Base-by-base conservation (phyloP, 2,329 filamentous ascomycete genomes). In the Aureobasidium sp. region DNA sequence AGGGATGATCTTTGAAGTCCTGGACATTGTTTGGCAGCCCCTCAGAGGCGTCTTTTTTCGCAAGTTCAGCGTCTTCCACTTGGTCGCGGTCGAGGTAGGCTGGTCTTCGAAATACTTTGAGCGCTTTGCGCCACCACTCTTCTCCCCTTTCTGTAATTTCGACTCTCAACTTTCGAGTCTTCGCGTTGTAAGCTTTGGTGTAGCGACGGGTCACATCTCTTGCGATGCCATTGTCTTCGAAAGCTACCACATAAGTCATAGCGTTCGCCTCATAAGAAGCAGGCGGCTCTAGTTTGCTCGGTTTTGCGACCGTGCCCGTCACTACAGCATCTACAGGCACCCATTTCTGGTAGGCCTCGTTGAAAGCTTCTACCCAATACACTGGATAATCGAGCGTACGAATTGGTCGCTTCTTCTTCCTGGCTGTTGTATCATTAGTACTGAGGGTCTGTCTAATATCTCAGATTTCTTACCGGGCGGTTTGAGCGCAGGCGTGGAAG, bases 351-450 rank as follows among this genome's bases (percentile, higher is more conserved):
- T 91, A 85, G 0, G 89, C 88, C 59, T 85, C 79, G 65, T 97
- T 92, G 66, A 96, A 89, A 3, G 90, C 87, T 75, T 99, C 94
- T 0, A 97, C 87, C 94, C 94, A 99, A 71, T 91, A 97, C 3
- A 97, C 81, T 0, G 94, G 94, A 68, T 87, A 90, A 0, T 83
- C 74, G 0, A 91, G 92, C 69, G 93, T 90, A 29, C 81, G 81
- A 11, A 88, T 82, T 14, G 70, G 75, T 36, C 49, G 45, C 21
- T 74, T 74, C 37, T 72, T 71, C 75, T 73, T 71, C 75, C 73
- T 11, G 72, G 73, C 55, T 77, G 47, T 29, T 62, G 62, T 55
- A 21, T 68, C 66, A 5, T 72, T 49, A 21, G 67, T 64, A 14
- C 66, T 55, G 62, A 69, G 67, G 48, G 68, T 65, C 64, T 71